These are phyloP conservation scores for Angophora floribunda DNA, from an alignment of 345 rosid genomes.

Conservation along the genomic window DNA sequence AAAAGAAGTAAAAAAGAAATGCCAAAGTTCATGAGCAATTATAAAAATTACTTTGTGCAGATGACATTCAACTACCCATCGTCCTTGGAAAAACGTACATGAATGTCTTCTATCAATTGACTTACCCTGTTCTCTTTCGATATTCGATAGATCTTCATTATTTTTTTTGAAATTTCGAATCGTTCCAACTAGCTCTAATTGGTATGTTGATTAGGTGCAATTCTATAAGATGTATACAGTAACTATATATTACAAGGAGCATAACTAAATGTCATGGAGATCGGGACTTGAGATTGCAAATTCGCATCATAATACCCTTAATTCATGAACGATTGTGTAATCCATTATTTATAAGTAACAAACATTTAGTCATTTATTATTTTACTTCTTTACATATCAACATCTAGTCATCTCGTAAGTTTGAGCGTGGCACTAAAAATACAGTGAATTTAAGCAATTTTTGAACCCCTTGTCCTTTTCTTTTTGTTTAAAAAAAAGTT, in stretches of 20 bases:
- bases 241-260: neutral
- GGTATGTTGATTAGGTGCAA: neutral
- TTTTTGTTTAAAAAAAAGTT: neutral
- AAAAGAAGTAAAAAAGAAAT: neutral
- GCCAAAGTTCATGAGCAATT: neutral
- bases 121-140: neutral
- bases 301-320: neutral
- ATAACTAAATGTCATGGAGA: neutral
- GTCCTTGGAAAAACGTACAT: neutral
- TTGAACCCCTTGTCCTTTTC: neutral
- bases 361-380: too few species aligned
- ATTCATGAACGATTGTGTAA: neutral
- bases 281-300: neutral
- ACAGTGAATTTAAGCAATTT: neutral
- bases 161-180: neutral
- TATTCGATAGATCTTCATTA: neutral
- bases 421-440: neutral
- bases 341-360: neutral
- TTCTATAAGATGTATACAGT: neutral
- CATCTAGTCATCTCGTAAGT: neutral
- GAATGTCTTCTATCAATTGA: neutral
- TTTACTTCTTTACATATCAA: neutral
- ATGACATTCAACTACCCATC: neutral
- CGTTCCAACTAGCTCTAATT: neutral
- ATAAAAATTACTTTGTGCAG: neutral